These are phyloP conservation scores for Apiospora koreana DNA, from an alignment of 2,329 filamentous ascomycete species.

Conservation along the genomic window DNA sequence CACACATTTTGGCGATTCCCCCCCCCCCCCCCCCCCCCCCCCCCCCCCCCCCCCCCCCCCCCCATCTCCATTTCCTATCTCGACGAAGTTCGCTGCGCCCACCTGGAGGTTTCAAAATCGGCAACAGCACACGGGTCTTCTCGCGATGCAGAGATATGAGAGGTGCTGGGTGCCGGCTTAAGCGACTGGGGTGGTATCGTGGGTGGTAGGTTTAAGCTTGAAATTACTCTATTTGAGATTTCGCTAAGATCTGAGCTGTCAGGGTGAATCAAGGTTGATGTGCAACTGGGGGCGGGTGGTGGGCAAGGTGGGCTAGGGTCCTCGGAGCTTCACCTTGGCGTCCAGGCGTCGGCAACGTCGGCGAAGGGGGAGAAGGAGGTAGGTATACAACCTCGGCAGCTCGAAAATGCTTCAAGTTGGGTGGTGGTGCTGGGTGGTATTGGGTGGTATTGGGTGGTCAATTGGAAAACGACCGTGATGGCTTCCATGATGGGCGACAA, in stretches of 20 bases:
- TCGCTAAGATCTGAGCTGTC: not conserved
- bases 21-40: too few species aligned
- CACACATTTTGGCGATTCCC: not conserved
- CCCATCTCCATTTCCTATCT: too few species aligned
- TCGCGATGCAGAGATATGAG: not conserved
- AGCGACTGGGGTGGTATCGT: not conserved
- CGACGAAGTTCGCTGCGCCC: not conserved
- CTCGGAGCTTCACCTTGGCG: not conserved
- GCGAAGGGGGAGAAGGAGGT: too few species aligned
- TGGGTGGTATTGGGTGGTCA: not conserved
- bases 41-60: too few species aligned
- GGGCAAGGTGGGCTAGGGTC: not conserved
- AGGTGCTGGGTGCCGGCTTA: not conserved
- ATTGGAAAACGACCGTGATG: not conserved
- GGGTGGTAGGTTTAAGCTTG: not conserved
- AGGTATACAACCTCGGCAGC: not conserved
- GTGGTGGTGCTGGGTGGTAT: not conserved
- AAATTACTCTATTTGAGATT: not conserved
- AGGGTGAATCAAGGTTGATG: conserved; percentile 6
- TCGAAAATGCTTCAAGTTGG: not conserved
- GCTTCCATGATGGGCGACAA: not conserved
- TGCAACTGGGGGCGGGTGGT: not conserved
- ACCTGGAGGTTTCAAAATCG: not conserved
- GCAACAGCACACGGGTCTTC: not conserved
- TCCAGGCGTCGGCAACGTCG: not conserved